Evolutionary conservation across 192 early-diverging fungal species (phyloP).

Genomic region (Geranomyces variabilis): DNA sequence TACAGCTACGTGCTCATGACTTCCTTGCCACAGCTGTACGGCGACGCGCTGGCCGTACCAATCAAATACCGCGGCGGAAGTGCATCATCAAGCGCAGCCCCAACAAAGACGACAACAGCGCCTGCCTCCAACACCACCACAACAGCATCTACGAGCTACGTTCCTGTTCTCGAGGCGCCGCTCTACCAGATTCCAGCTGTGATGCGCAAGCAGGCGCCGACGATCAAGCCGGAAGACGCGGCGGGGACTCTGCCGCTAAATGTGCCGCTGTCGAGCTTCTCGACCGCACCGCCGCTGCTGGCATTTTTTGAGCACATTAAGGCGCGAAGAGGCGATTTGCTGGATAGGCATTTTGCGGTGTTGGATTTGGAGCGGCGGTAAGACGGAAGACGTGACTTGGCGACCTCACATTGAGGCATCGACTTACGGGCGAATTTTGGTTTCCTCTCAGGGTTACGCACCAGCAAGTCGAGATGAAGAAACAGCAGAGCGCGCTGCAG

Average conservation of each 20-base stretch:
- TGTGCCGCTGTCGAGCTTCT: neutral
- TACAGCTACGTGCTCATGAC: conserved; percentile 68
- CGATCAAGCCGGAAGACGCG: neutral
- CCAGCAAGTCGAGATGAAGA: conserved; percentile 40
- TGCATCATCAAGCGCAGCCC: neutral
- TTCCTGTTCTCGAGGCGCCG: conserved; percentile 7
- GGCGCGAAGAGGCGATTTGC: conserved; percentile 2
- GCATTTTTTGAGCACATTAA: conserved; percentile 31
- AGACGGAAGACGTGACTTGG: no score
- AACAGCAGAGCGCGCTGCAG: conserved; percentile 11
- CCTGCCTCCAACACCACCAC: no score
- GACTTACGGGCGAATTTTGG: no score
- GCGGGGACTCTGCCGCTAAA: neutral
- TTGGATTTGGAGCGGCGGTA: conserved; percentile 15
- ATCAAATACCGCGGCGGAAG: neutral
- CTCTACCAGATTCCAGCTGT: conserved; percentile 13
- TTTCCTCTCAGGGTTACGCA: conserved; percentile 36
- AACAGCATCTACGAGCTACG: neutral
- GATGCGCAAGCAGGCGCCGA: conserved; percentile 2
- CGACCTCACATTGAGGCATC: no score
- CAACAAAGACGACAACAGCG: neutral
- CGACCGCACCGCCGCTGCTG: conserved; percentile 9
- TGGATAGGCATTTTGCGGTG: conserved; percentile 10
- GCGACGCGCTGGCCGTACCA: conserved; percentile 33
- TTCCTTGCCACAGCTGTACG: conserved; percentile 57